Evolutionary conservation across 495 filamentous ascomycete genomes (phyloP).

Genomic region (Pyrenula aspistea): DNA sequence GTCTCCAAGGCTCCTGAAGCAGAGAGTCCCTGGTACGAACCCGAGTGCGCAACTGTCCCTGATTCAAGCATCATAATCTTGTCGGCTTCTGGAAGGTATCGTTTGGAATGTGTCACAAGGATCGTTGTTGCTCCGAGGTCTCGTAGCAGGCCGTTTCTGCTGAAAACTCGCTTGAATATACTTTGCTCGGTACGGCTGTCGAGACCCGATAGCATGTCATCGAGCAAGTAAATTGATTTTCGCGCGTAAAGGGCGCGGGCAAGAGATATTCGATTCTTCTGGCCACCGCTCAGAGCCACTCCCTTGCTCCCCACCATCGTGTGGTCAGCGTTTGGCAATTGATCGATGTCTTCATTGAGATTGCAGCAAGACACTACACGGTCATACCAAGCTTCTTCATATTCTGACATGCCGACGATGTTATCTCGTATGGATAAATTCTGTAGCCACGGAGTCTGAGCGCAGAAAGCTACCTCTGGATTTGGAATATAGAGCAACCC

Average conservation of each 20-base stretch:
- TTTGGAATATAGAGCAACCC: conserved; percentile 2
- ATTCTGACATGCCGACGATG: conserved; percentile 11
- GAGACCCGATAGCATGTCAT: conserved; percentile 40
- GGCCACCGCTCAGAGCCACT: conserved; percentile 71
- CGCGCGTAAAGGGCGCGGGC: conserved; percentile 44
- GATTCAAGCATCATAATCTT: conserved; percentile 11
- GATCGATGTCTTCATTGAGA: conserved; percentile 14
- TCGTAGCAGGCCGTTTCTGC: conserved; percentile 12
- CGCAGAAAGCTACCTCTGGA: conserved; percentile 22
- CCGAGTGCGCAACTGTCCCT: conserved; percentile 6
- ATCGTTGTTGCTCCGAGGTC: conserved; percentile 14
- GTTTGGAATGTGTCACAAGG: conserved; percentile 18
- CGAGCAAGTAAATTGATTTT: conserved; percentile 35
- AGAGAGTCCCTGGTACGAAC: conserved; percentile 8
- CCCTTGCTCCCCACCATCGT: conserved; percentile 74
- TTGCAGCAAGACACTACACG: conserved; percentile 17
- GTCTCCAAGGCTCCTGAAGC: not conserved
- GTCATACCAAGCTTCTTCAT: conserved; percentile 20
- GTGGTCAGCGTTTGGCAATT: conserved; percentile 43
- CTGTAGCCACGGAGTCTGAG: conserved; percentile 27
- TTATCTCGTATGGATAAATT: conserved; percentile 29
- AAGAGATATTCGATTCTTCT: conserved; percentile 51
- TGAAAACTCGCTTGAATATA: conserved; percentile 15
- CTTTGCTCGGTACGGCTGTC: conserved; percentile 32
- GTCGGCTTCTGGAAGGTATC: conserved; percentile 13